phyloP scores from a whole-genome alignment of 2,329 filamentous ascomycete genomes.

The Cadophora sp. region DNA sequence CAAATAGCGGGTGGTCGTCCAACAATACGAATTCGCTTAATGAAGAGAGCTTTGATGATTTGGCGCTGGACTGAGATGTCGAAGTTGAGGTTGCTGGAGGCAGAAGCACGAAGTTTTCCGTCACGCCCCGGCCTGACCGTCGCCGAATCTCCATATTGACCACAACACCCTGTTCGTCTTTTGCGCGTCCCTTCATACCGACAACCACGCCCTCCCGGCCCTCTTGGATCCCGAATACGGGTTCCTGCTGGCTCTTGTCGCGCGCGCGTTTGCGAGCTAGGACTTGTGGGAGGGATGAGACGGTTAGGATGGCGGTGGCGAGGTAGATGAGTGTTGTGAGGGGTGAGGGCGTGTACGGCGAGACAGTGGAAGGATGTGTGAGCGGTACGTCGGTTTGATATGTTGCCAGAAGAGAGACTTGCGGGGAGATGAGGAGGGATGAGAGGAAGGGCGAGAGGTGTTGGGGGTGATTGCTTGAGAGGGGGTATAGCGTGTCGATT shows the following conservation, averaged over 20 bases:
- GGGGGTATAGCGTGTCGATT: constrained; percentile 78
- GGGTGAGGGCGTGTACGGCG: constrained; percentile 69
- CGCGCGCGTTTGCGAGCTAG: constrained; percentile 76
- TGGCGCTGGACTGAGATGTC: constrained; percentile 22
- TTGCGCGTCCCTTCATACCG: constrained; percentile 51
- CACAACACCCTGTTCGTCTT: constrained; percentile 62
- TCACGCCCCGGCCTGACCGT: constrained; percentile 51
- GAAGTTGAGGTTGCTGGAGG: constrained; percentile 37
- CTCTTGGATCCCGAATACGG: constrained; percentile 80
- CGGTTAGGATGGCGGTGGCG: constrained; percentile 83
- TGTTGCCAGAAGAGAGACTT: constrained; percentile 75
- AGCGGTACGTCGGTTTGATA: constrained; percentile 85
- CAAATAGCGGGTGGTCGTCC: constrained; percentile 78
- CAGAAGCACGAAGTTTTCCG: constrained; percentile 66
- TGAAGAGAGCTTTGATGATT: constrained; percentile 8
- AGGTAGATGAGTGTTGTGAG: constrained; percentile 80
- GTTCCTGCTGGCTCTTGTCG: constrained; percentile 76
- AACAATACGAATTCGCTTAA: constrained; percentile 58
- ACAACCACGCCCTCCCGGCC: constrained; percentile 80
- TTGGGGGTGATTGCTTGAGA: constrained; percentile 60
- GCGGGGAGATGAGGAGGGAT: constrained; percentile 68
- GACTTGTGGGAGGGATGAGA: constrained; percentile 76
- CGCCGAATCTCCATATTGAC: constrained; percentile 86
- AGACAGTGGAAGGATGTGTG: constrained; percentile 29
- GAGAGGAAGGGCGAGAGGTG: constrained; percentile 73